Percentiles rank a stretch among this genome's conserved stretches.
These are phyloP conservation scores for Tieghemiomyces parasiticus DNA, from an alignment of 192 early-diverging fungal genomes.

Conservation along the genomic window DNA sequence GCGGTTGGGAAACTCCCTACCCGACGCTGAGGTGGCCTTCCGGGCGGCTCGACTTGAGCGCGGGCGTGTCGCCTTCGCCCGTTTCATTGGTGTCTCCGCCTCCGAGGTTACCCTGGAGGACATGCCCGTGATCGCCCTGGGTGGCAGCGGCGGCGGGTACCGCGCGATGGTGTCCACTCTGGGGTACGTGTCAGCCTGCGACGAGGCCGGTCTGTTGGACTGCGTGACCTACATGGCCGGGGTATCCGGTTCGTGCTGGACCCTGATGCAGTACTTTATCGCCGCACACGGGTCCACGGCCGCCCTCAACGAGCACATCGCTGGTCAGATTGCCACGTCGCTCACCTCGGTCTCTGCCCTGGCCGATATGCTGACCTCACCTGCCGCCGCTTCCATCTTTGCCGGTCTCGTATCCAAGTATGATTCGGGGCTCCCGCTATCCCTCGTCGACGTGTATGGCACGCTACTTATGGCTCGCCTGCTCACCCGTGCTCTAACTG, in stretches of 20 bases:
- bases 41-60: conserved; percentile 26
- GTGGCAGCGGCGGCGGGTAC: conserved; percentile 70
- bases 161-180: conserved; percentile 64
- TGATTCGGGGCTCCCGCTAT: conserved; percentile 10
- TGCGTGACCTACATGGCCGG: conserved; percentile 59
- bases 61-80: conserved; percentile 49
- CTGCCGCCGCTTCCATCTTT: conserved; percentile 25
- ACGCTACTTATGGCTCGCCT: conserved; percentile 17
- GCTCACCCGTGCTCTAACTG: background rate
- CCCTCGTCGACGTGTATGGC: conserved; percentile 31
- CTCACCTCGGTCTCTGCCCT: conserved; percentile 12
- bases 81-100: conserved; percentile 54
- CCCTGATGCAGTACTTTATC: conserved; percentile 11
- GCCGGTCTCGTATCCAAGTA: conserved; percentile 26
- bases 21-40: conserved; percentile 27
- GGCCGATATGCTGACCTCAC: conserved; percentile 19
- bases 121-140: conserved; percentile 53
- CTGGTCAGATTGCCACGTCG: conserved; percentile 3
- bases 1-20: background rate
- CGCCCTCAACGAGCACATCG: conserved; percentile 13
- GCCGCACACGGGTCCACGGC: conserved; percentile 10
- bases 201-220: conserved; percentile 46
- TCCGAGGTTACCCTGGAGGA: conserved; percentile 45
- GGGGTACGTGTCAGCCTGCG: conserved; percentile 50
- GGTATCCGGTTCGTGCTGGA: conserved; percentile 27